phyloP scores from a whole-genome alignment of 805 yeast genomes.

The Barnettozyma wickerhamii region DNA sequence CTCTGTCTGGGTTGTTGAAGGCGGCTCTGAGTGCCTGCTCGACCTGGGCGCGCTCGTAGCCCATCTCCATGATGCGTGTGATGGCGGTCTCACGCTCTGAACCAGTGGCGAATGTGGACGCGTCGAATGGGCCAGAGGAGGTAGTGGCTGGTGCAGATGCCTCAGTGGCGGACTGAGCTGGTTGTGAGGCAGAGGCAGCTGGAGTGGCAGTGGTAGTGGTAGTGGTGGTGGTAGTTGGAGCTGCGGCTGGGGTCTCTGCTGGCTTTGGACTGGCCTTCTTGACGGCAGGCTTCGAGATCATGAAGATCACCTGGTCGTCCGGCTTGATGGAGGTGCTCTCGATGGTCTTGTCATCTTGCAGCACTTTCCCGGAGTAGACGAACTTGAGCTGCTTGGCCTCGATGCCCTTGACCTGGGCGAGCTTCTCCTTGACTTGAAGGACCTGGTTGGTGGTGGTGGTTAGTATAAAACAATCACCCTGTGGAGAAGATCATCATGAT shows the following conservation, averaged over 20 bases:
- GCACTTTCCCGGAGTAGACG: slow-evolving; percentile 88
- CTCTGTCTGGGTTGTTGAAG: slow-evolving; percentile 95
- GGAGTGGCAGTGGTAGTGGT: slow-evolving; percentile 19
- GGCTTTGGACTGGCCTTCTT: slow-evolving; percentile 14
- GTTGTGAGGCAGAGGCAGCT: slow-evolving; percentile 23
- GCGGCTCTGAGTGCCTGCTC: slow-evolving; percentile 93
- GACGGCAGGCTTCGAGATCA: slow-evolving; percentile 52
- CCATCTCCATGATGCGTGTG: slow-evolving; percentile 89
- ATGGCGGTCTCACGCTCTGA: slow-evolving; percentile 73
- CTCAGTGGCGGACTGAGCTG: slow-evolving; percentile 26
- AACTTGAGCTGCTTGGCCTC: slow-evolving; percentile 76
- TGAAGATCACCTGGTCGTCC: slow-evolving; percentile 83
- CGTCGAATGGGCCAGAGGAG: slow-evolving; percentile 25
- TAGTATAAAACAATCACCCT: neutral
- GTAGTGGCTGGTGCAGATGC: slow-evolving; percentile 18
- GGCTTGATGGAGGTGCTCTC: slow-evolving; percentile 73
- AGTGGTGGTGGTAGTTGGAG: slow-evolving; percentile 26
- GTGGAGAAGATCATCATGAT: neutral
- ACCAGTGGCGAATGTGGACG: slow-evolving; percentile 71
- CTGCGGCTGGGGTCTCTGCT: slow-evolving; percentile 17
- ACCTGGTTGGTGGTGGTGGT: slow-evolving; percentile 36
- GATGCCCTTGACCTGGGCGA: slow-evolving; percentile 65
- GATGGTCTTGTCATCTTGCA: slow-evolving; percentile 76
- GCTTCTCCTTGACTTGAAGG: slow-evolving; percentile 62
- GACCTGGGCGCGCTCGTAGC: slow-evolving; percentile 83